phyloP scores from a whole-genome alignment of 1,284 basidiomycete genomes.

The Somion occarium region DNA sequence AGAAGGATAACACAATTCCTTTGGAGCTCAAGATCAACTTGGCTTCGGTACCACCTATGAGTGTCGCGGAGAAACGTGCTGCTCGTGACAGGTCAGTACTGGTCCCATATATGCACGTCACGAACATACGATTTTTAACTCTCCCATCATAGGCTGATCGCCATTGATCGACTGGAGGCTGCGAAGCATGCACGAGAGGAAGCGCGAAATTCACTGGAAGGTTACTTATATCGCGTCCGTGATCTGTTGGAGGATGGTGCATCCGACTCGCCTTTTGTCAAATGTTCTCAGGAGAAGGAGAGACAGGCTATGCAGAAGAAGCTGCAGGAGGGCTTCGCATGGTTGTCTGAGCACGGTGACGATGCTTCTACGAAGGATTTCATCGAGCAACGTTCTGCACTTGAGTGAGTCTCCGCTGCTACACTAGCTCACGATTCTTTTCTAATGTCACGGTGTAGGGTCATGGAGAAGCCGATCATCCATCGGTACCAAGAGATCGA shows the following conservation, averaged over 20 bases:
- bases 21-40: slow-evolving; percentile 62
- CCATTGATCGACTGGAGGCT: slow-evolving; percentile 74
- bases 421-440: not conserved
- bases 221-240: slow-evolving; percentile 86
- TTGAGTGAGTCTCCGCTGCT: slow-evolving; percentile 63
- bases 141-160: slow-evolving; percentile 56
- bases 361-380: slow-evolving; percentile 73
- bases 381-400: slow-evolving; percentile 63
- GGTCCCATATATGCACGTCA: not conserved
- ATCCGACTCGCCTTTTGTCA: slow-evolving; percentile 67
- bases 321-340: slow-evolving; percentile 69
- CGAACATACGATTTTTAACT: slow-evolving; percentile 4
- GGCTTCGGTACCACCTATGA: slow-evolving; percentile 67
- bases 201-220: slow-evolving; percentile 88
- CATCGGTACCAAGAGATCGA: slow-evolving; percentile 85
- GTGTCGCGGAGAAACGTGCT: slow-evolving; percentile 64
- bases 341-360: slow-evolving; percentile 89
- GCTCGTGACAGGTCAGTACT: slow-evolving; percentile 62
- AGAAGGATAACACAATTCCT: slow-evolving; percentile 49
- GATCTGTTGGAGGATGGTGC: slow-evolving; percentile 74
- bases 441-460: slow-evolving; percentile 36
- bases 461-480: slow-evolving; percentile 77
- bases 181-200: slow-evolving; percentile 83
- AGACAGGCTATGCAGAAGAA: slow-evolving; percentile 59
- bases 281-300: slow-evolving; percentile 75